These are phyloP conservation scores for Proliferodiscus dingleyae DNA, from an alignment of 2,329 filamentous ascomycete species.

Conservation along the genomic window DNA sequence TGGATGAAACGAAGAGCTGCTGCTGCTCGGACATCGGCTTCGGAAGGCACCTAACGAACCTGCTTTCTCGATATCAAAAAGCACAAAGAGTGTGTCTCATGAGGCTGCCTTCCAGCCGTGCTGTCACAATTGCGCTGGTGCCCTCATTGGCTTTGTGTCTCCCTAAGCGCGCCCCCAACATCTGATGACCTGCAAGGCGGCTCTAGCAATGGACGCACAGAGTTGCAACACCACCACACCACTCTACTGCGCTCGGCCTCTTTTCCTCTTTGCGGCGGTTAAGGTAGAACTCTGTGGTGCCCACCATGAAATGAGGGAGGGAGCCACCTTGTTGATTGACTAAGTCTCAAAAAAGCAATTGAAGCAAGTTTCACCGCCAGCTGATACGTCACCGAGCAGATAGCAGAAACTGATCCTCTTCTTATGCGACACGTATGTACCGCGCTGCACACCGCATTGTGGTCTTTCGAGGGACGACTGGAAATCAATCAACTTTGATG, in stretches of 20 bases:
- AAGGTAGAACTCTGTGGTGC: slow-evolving; percentile 1
- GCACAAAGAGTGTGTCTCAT: slow-evolving; percentile 6
- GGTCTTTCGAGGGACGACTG: neutral
- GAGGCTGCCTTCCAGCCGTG: slow-evolving; percentile 7
- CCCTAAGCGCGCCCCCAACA: slow-evolving; percentile 6
- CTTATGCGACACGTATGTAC: slow-evolving; percentile 19
- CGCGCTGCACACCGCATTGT: slow-evolving; percentile 12
- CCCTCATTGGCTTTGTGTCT: slow-evolving; percentile 1
- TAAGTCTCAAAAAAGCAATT: neutral
- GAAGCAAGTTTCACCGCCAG: neutral
- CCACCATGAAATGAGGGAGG: slow-evolving; percentile 2
- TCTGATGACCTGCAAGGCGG: slow-evolving; percentile 2
- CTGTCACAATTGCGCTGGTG: neutral
- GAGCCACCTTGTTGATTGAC: neutral
- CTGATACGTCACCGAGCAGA: slow-evolving; percentile 15
- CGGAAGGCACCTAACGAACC: neutral
- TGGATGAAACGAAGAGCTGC: slow-evolving; percentile 2
- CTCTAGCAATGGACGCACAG: slow-evolving; percentile 5
- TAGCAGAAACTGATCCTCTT: slow-evolving; percentile 10
- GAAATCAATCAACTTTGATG: slow-evolving; percentile 4
- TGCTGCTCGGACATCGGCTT: neutral
- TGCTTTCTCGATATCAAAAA: neutral
- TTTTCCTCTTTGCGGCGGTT: slow-evolving; percentile 2
- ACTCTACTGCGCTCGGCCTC: neutral
- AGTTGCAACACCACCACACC: no score